Percentiles rank a stretch among this genome's conserved stretches.
phyloP scores from a whole-genome alignment of 2,329 filamentous ascomycete species.

The Claviceps paspali region DNA sequence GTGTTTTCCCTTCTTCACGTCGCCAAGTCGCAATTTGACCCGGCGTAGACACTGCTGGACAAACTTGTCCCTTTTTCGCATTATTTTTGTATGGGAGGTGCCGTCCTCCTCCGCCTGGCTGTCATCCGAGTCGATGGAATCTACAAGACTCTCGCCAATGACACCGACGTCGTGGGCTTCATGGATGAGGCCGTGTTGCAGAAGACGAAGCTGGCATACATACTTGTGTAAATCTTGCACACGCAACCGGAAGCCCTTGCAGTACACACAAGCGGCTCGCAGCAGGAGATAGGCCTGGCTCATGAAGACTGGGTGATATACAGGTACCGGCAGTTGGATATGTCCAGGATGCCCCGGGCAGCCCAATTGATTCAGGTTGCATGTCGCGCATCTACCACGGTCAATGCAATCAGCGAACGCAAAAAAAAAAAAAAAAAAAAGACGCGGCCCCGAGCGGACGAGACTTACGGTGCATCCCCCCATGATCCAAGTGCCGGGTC shows the following conservation, averaged over 20 bases:
- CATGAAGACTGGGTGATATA: conserved; percentile 95
- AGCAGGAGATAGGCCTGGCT: conserved; percentile 79
- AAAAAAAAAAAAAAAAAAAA: conserved; percentile 7
- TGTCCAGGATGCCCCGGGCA: conserved; percentile 93
- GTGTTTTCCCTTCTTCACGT: conserved; percentile 53
- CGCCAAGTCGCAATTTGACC: conserved; percentile 33
- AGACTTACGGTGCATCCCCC: conserved; percentile 58
- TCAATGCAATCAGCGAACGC: neutral
- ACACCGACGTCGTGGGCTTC: conserved; percentile 47
- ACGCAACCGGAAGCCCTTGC: conserved; percentile 71
- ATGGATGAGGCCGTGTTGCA: conserved; percentile 68
- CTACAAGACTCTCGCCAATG: conserved; percentile 24
- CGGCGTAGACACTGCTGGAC: conserved; percentile 57
- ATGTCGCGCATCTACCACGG: conserved; percentile 84
- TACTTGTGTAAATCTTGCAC: conserved; percentile 63
- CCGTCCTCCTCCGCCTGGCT: conserved; percentile 53
- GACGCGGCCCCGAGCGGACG: neutral
- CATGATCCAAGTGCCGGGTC: conserved; percentile 84
- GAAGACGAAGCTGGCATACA: conserved; percentile 67
- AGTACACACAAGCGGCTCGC: conserved; percentile 80
- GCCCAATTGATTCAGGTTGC: conserved; percentile 62
- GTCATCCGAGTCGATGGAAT: conserved; percentile 26
- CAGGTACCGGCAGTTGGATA: conserved; percentile 81
- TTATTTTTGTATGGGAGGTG: conserved; percentile 33
- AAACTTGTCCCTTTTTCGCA: conserved; percentile 44